Evolutionary conservation across 2,329 filamentous ascomycete species (phyloP).

Genomic region (Lithohypha guttulata): DNA sequence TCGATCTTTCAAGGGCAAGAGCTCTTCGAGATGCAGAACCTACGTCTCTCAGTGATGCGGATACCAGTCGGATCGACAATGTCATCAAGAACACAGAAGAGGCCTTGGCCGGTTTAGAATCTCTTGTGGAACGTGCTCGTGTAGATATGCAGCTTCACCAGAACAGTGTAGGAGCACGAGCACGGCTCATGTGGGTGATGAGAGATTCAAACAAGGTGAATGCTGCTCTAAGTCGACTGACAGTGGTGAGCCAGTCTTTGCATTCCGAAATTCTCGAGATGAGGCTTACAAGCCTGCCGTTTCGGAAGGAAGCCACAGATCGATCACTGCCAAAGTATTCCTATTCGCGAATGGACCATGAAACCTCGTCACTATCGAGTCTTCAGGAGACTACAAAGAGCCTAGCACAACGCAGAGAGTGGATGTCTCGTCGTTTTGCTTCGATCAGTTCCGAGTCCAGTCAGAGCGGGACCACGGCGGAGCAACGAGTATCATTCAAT

Average conservation of each 20-base stretch:
- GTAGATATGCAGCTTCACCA: neutral
- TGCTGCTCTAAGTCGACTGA: neutral
- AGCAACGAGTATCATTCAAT: no score
- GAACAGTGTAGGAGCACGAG: neutral
- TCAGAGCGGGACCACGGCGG: no score
- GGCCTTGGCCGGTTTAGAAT: neutral
- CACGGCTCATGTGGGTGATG: neutral
- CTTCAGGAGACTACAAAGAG: no score
- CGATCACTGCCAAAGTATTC: no score
- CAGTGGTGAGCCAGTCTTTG: neutral
- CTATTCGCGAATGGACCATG: no score
- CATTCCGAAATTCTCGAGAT: neutral
- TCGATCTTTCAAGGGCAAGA: neutral
- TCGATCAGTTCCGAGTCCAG: no score
- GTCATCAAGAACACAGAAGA: neutral
- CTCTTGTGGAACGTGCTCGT: neutral
- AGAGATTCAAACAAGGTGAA: neutral
- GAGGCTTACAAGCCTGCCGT: no score
- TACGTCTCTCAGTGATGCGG: neutral
- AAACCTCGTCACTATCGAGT: no score
- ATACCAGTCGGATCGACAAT: neutral
- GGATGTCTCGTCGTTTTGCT: no score
- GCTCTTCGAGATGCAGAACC: neutral
- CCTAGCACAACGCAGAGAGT: no score
- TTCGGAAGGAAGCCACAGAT: no score